phyloP scores from a whole-genome alignment of 441 rosid genomes.

The Capsella rubella region DNA sequence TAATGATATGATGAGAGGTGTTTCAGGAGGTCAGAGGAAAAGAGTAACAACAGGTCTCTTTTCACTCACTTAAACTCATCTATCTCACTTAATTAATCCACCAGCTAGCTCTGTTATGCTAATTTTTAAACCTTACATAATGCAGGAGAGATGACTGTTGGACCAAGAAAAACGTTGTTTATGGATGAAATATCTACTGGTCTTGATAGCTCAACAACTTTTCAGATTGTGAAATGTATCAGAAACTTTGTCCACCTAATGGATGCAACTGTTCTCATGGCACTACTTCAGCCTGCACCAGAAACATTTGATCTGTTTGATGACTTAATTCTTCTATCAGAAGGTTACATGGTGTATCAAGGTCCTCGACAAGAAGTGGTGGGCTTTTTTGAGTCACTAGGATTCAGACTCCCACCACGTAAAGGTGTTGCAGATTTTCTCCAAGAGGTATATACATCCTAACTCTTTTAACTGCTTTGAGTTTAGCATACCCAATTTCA shows the following conservation, averaged over 20 bases:
- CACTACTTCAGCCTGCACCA: constrained; percentile 97
- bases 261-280: constrained; percentile 92
- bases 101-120: neutral
- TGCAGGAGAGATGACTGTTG: constrained; percentile 96
- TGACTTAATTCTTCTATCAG: constrained; percentile 80
- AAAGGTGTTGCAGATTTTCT: constrained; percentile 97
- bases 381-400: constrained; percentile 88
- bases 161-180: constrained; percentile 87
- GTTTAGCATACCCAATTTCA: neutral
- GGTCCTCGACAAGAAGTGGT: constrained; percentile 83
- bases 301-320: constrained; percentile 94
- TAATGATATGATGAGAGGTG: constrained; percentile 93
- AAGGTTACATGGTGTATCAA: constrained; percentile 82
- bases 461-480: constrained; percentile 18
- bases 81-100: neutral
- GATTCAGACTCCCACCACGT: constrained; percentile 77
- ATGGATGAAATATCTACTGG: constrained; percentile 99
- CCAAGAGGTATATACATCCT: constrained; percentile 76
- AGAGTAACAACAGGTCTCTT: constrained; percentile 88
- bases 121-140: neutral
- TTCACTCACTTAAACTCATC: constrained; percentile 41
- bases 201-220: constrained; percentile 95
- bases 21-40: constrained; percentile 95
- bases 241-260: constrained; percentile 82
- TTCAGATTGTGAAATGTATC: constrained; percentile 81